Base-by-base conservation (phyloP, 2,329 filamentous ascomycete genomes). In the Exophiala bonariae region DNA sequence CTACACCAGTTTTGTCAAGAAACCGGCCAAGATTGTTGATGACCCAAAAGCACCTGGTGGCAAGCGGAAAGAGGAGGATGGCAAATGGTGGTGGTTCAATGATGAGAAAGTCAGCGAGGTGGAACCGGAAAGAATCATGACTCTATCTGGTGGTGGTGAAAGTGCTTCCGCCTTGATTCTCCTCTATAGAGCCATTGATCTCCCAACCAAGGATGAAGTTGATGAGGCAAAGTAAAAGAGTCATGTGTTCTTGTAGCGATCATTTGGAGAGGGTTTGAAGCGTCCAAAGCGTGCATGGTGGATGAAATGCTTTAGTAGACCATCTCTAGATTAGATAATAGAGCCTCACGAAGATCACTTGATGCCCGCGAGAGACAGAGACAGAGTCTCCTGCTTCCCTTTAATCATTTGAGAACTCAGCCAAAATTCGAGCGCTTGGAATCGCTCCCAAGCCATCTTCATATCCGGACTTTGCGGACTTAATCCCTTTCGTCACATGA, bases 81-180 rank as follows among this genome's bases (percentile, higher is more conserved):
- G 88, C 59, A 96, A 90, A 62, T 99, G 93, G 93, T 99, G 93
- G 92, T 99, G 93, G 92, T 99, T 99, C 79, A 97, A 99, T 68
- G 93, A 99, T 62, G 92, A 99, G 65, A 95, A 90, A 74, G 93
- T 99, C 26, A 83, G 86, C 11, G 93, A 99, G 73, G 93, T 99
- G 20, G 83, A 89, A 13, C 76, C 82, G 19, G 92, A 97, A 61
- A 93, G 95, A 75, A 95, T 99, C 57, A 87, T 92, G 65, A 86
- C 85, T 3, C 78, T 99, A 41, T 81, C 90, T 41, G 95, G 93
- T 49, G 93, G 95, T 62, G 92, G 74, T 40, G 74, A 77, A 61
- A 73, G 71, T 40, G 73, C 76, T 56, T 76, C 73, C 32, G 74
- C 74, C 1, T 61, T 77, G 33, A 76, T 77, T 41, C 66, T 76